These are phyloP conservation scores for Saccharomycopsis sp. DNA, from an alignment of 805 yeast genomes.

Conservation along the genomic window DNA sequence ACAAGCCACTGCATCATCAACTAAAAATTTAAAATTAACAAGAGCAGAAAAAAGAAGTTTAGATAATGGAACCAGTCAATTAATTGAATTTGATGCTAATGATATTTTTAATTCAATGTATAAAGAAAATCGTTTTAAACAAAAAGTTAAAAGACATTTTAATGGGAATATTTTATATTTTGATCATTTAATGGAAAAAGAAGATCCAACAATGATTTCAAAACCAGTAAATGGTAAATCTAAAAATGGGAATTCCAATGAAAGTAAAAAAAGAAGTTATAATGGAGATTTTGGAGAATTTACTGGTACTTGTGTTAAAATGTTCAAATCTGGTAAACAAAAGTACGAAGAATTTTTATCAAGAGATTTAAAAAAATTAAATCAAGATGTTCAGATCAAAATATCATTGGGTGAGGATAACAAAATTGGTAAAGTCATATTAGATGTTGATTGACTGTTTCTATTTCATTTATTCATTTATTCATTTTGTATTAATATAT, in stretches of 20 bases:
- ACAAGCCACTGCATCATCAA: too few relatives aligned
- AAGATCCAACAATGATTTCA: neutral
- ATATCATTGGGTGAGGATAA: too few relatives aligned
- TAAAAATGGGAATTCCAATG: too few relatives aligned
- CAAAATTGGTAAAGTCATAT: too few relatives aligned
- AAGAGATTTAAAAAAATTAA: too few relatives aligned
- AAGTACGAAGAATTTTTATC: too few relatives aligned
- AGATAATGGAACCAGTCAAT: slow-evolving; percentile 5
- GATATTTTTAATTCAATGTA: slow-evolving; percentile 9
- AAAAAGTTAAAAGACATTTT: slow-evolving; percentile 1
- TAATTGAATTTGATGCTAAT: slow-evolving; percentile 9
- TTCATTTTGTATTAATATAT: too few relatives aligned
- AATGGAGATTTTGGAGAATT: slow-evolving; percentile 15
- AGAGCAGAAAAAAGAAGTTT: slow-evolving; percentile 8
- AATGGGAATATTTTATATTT: slow-evolving; percentile 13
- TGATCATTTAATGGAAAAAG: slow-evolving; percentile 1
- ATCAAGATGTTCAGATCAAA: too few relatives aligned
- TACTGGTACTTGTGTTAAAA: slow-evolving; percentile 8
- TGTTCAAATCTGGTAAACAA: slow-evolving; percentile 3
- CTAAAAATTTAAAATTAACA: slow-evolving; percentile 4
- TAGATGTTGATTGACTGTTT: too few relatives aligned
- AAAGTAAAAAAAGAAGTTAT: neutral
- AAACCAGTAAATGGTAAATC: neutral
- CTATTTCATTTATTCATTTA: too few relatives aligned
- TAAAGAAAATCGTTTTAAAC: neutral